A percentile compares a stretch with the other conserved stretches of the same genome.
Conservation (phyloP, 2,329 filamentous ascomycete species). For the Pyrenophora graminea region DNA sequence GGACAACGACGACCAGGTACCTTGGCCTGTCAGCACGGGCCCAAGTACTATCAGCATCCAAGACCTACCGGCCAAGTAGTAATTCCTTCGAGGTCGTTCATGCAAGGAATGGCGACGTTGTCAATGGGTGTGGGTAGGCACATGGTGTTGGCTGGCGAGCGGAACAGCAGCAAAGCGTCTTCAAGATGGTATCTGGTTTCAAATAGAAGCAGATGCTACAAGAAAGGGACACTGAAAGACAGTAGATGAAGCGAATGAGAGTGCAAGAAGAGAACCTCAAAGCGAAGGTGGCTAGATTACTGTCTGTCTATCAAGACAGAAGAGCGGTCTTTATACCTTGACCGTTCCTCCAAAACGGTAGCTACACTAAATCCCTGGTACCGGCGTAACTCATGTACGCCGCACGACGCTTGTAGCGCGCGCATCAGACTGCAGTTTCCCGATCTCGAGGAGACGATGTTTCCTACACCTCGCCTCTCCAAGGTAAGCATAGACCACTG, state of each 20-base stretch:
- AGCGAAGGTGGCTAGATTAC: neutral
- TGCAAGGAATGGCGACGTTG: conserved; percentile 31
- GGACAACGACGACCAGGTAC: conserved; percentile 48
- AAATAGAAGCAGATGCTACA: neutral
- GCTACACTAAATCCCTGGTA: conserved; percentile 1
- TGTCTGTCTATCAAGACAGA: neutral
- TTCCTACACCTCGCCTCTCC: conserved; percentile 10
- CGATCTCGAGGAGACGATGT: conserved; percentile 18
- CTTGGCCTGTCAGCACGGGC: conserved; percentile 21
- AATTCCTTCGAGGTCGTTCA: conserved; percentile 37
- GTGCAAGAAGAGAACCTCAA: neutral
- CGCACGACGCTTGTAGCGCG: conserved; percentile 26
- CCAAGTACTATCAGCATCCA: neutral
- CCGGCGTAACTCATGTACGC: conserved; percentile 6
- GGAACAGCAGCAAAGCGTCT: neutral
- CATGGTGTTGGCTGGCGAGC: conserved; percentile 20
- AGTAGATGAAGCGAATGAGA: neutral
- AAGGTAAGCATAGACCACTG: conserved; percentile 6
- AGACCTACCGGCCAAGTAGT: conserved; percentile 42
- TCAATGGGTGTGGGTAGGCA: conserved; percentile 34
- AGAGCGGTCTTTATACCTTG: conserved; percentile 18
- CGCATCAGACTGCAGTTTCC: conserved; percentile 16
- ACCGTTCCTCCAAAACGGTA: conserved; percentile 1
- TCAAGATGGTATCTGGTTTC: neutral
- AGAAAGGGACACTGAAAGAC: neutral